Conservation (phyloP, 495 filamentous ascomycete species). For the Annulohypoxylon stygium region DNA sequence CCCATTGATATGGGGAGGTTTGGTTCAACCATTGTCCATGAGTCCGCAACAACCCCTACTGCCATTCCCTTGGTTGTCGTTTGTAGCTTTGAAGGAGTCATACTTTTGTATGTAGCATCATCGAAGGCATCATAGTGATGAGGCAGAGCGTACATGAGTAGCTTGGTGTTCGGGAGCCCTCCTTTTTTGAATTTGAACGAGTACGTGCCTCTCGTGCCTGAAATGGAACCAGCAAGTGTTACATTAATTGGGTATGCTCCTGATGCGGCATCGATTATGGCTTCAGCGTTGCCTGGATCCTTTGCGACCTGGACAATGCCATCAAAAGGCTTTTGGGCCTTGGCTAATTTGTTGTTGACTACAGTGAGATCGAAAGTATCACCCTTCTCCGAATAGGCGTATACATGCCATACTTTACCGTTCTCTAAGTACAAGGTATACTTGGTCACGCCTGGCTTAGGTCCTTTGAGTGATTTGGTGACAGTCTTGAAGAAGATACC, state of each 20-base stretch:
- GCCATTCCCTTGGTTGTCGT: conserved; percentile 91
- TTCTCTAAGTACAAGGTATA: conserved; percentile 80
- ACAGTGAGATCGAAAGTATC: conserved; percentile 61
- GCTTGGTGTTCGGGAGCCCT: conserved; percentile 66
- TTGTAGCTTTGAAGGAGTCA: conserved; percentile 72
- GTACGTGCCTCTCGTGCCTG: conserved; percentile 75
- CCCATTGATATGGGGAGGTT: conserved; percentile 79
- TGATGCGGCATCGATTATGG: conserved; percentile 77
- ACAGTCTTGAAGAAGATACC: conserved; percentile 79
- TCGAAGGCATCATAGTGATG: conserved; percentile 87
- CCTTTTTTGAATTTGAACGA: conserved; percentile 75
- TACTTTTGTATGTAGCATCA: conserved; percentile 62
- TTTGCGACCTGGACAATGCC: conserved; percentile 89
- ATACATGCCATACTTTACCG: conserved; percentile 81
- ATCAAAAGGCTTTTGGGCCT: conserved; percentile 61
- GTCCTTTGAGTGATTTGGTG: conserved; percentile 67
- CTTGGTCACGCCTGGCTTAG: conserved; percentile 77
- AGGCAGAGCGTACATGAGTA: conserved; percentile 91
- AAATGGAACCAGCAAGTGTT: conserved; percentile 71
- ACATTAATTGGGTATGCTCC: conserved; percentile 78
- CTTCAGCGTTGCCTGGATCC: conserved; percentile 70
- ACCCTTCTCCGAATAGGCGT: conserved; percentile 70
- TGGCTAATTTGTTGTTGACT: conserved; percentile 59
- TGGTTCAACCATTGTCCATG: conserved; percentile 82
- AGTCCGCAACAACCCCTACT: conserved; percentile 77